phyloP scores from a whole-genome alignment of 345 rosid species.

The Geranium rotundifolium region DNA sequence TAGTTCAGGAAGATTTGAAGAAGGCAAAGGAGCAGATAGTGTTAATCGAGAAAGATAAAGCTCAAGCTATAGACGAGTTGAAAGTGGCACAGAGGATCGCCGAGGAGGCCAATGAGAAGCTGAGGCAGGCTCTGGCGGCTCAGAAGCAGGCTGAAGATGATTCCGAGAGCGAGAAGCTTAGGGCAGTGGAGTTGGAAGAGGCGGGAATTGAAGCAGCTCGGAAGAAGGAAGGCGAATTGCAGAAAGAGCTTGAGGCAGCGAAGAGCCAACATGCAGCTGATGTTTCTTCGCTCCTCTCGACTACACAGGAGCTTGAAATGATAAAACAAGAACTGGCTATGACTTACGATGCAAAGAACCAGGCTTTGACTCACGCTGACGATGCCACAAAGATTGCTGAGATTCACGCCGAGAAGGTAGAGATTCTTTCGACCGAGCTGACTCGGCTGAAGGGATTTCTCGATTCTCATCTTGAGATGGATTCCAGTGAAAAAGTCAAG shows the following conservation, averaged over 20 bases:
- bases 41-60: conserved; percentile 68
- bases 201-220: conserved; percentile 78
- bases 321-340: conserved; percentile 56
- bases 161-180: conserved; percentile 81
- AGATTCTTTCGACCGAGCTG: conserved; percentile 63
- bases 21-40: conserved; percentile 63
- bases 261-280: conserved; percentile 76
- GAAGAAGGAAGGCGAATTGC: conserved; percentile 74
- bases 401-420: conserved; percentile 66
- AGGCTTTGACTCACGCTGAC: conserved; percentile 81
- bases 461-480: conserved; percentile 57
- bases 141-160: conserved; percentile 71
- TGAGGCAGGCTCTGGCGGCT: conserved; percentile 73
- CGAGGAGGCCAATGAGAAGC: conserved; percentile 67
- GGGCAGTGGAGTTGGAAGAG: conserved; percentile 82
- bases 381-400: conserved; percentile 83
- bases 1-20: conserved; percentile 77
- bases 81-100: conserved; percentile 54
- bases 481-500: conserved; percentile 10
- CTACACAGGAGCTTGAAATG: conserved; percentile 58
- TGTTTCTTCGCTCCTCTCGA: conserved; percentile 60
- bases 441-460: conserved; percentile 52
- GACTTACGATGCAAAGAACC: conserved; percentile 69
- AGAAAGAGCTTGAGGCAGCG: conserved; percentile 60
- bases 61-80: conserved; percentile 54